Percentiles rank a stretch among this genome's conserved stretches.
These are phyloP conservation scores for Polychytrium aggregatum DNA, from an alignment of 192 early-diverging fungal genomes.

Conservation along the genomic window DNA sequence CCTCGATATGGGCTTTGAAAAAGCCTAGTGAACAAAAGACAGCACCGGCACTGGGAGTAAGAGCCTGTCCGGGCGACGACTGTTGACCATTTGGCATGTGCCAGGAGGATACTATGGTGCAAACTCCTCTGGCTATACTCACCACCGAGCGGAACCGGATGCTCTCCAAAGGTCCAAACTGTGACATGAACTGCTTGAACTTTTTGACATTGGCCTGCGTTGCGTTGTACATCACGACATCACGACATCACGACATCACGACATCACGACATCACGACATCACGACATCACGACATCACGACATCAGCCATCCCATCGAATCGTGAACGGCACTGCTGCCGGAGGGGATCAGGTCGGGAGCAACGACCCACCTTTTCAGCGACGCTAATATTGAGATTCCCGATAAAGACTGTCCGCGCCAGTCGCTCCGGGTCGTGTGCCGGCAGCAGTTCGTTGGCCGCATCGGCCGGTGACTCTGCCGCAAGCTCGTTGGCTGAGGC, in stretches of 20 bases:
- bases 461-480: slow-evolving; percentile 11
- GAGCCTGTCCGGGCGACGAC: neutral
- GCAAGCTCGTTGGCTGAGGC: no score
- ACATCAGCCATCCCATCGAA: no score
- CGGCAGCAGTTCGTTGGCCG: slow-evolving; percentile 16
- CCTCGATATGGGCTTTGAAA: slow-evolving; percentile 57
- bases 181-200: slow-evolving; percentile 53
- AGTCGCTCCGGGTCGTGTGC: slow-evolving; percentile 33
- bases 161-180: slow-evolving; percentile 66
- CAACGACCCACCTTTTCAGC: slow-evolving; percentile 38
- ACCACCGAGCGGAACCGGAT: slow-evolving; percentile 87
- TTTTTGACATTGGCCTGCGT: slow-evolving; percentile 6
- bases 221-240: no score
- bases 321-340: no score
- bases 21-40: no score
- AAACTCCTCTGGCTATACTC: slow-evolving; percentile 10
- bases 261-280: no score
- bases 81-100: neutral
- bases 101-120: neutral
- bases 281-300: no score
- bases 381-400: slow-evolving; percentile 67
- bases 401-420: slow-evolving; percentile 88
- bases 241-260: no score
- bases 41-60: neutral
- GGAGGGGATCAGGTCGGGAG: no score